Evolutionary conservation across 164 flowering plant species (phyloP).

Genomic region (Magnolia officinalis): DNA sequence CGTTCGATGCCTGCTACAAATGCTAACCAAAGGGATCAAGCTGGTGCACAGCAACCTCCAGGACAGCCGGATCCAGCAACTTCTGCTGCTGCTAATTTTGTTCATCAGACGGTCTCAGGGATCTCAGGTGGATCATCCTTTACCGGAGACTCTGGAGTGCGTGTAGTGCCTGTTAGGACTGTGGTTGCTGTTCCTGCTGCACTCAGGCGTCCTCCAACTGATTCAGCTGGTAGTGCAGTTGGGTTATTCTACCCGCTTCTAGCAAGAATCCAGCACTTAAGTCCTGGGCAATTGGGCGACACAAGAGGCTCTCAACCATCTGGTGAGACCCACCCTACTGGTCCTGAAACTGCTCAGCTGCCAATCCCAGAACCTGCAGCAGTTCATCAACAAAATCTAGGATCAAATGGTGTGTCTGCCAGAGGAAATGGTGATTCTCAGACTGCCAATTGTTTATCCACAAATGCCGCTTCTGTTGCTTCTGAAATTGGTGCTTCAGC

Average conservation of each 20-base stretch:
- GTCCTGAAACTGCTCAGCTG: conserved; percentile 23
- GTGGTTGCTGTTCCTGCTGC: conserved; percentile 66
- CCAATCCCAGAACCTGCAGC: conserved; percentile 22
- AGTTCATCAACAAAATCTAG: conserved; percentile 29
- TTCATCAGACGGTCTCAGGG: conserved; percentile 31
- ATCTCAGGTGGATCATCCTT: conserved; percentile 29
- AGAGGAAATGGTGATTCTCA: conserved; percentile 27
- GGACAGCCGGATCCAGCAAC: conserved; percentile 34
- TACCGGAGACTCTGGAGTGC: conserved; percentile 48
- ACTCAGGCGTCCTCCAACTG: conserved; percentile 35
- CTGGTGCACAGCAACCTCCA: conserved; percentile 33
- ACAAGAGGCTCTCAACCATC: conserved; percentile 39
- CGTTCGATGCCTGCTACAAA: conserved; percentile 15
- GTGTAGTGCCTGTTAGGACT: conserved; percentile 65
- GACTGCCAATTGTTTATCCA: background rate
- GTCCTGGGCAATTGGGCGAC: conserved; percentile 32
- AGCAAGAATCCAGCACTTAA: conserved; percentile 55
- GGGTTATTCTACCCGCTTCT: conserved; percentile 66
- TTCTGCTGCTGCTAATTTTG: conserved; percentile 30
- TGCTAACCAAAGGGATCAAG: conserved; percentile 43
- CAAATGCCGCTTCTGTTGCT: conserved; percentile 4
- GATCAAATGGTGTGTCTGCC: conserved; percentile 13
- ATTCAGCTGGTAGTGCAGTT: conserved; percentile 36
- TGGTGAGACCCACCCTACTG: conserved; percentile 19
- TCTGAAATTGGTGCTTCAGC: conserved; percentile 6